phyloP scores from a whole-genome alignment of 2,329 filamentous ascomycete species.

The Colletotrichum chlorophyti region DNA sequence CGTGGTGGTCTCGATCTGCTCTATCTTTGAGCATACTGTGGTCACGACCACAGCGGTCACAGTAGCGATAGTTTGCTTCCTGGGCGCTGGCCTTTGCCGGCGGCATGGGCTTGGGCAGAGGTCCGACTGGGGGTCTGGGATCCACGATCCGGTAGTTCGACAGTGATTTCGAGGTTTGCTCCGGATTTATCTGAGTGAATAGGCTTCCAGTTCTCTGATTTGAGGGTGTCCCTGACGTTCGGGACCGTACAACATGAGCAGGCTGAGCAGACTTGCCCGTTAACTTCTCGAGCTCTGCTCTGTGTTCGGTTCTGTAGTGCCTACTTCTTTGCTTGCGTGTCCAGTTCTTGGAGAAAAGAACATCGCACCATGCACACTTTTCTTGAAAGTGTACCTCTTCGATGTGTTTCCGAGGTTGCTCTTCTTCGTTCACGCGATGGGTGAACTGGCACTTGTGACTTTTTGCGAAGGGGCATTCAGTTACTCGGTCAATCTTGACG shows the following conservation, averaged over 20 bases:
- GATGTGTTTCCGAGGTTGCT: slow-evolving; percentile 44
- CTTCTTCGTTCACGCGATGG: slow-evolving; percentile 38
- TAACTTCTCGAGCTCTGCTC: slow-evolving; percentile 27
- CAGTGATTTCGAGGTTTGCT: neutral
- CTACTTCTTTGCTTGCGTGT: slow-evolving; percentile 29
- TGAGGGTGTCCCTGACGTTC: no score
- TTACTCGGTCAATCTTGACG: slow-evolving; percentile 41
- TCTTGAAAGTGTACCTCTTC: slow-evolving; percentile 39
- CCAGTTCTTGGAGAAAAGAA: slow-evolving; percentile 39
- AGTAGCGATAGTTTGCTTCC: slow-evolving; percentile 31
- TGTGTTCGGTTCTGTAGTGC: slow-evolving; percentile 41
- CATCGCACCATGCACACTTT: slow-evolving; percentile 45
- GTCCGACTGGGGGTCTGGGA: slow-evolving; percentile 6
- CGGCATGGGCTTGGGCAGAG: slow-evolving; percentile 8
- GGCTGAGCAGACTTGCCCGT: neutral
- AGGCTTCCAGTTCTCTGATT: neutral
- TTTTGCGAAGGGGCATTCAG: slow-evolving; percentile 50
- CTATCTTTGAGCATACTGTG: slow-evolving; percentile 24
- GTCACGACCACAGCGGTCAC: slow-evolving; percentile 34
- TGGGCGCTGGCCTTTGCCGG: slow-evolving; percentile 20
- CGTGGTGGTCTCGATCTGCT: slow-evolving; percentile 31
- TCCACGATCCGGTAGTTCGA: slow-evolving; percentile 7
- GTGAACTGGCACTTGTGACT: slow-evolving; percentile 42
- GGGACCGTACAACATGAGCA: neutral
- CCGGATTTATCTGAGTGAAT: no score